Evolutionary conservation across 1,139 yeast genomes (phyloP), one percentile per base, ranked within the genome.

Genomic region (Scheffersomyces quercinus): DNA sequence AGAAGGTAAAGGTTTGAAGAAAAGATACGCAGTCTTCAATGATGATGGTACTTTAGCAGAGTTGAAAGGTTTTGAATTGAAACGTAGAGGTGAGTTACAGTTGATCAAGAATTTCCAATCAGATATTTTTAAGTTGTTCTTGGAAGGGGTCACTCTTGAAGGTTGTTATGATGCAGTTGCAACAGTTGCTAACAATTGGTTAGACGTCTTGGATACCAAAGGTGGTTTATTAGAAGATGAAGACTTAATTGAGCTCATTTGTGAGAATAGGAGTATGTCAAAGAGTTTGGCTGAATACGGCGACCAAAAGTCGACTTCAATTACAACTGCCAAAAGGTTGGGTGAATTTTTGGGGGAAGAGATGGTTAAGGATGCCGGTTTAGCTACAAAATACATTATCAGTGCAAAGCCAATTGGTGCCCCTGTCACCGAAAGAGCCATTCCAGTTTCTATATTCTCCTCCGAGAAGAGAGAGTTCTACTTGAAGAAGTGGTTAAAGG

Each of bases 291-390:
- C 82, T 11, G 99, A 93, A 59, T 95, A 95, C 57, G 98, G 84
- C 5, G 79, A 76, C 28, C 97, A 90, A 59, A 95, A 95, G 59
- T 89, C 97, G 0, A 90, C 98, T 0, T 89, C 98, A 0, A 93
- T 95, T 52, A 90, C 98, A 1, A 93, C 99, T 1, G 99, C 99
- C 1, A 82, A 77, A 54, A 77, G 99, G 53, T 73, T 95, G 40
- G 97, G 97, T 45, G 98, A 93, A 55, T 93, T 95, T 59, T 74
- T 95, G 53, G 99, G 99, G n/a, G 91, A 86, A 49, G 97, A 89
- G 55, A 93, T 93, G 97, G 95, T 90, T 8, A 90, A 89, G 56
- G 98, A 91, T 67, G 91, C 93, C 44, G 99, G 99, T 50, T 79
- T 95, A 50, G 97, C 96, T 2, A 93, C 97, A 66, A 90, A 90